Base-by-base conservation (phyloP, 176 grass and related monocot genomes). In the Raddia distichophylla region DNA sequence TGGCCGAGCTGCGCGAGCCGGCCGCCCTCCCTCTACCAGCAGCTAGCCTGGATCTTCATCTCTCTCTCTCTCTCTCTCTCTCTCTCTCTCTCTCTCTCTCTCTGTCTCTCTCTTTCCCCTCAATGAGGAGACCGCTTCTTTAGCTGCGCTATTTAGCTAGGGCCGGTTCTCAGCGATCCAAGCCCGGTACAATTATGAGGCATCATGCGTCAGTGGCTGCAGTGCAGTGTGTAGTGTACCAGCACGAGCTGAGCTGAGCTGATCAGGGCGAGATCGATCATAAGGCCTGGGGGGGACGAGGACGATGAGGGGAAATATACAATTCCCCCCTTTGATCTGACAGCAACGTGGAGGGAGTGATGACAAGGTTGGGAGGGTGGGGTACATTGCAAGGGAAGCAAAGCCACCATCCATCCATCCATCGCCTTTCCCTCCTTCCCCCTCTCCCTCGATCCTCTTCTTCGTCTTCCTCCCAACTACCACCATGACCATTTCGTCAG, bases 361-460 rank as follows among this genome's bases (percentile, higher is more conserved):
- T 86, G 83, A 49, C 45, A 46, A 17, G 63, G 17, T 79, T 73
- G 76, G 63, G 42, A 80, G 79, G 83, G 80, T 89, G 58, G 80
- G 82, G 79, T 89, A 79, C 80, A 81, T 86, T 89, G 84, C 75
- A 92, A 92, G 87, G 44, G 80, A 92, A 92, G 87, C 90, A 92
- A 92, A 71, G 86, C 77, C 45, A 64, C 60, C 69, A 61, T 66
- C 27, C 27, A 61, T 66, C 27, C 27, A 27, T 27, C 80, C 32
- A 73, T 85, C 78, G 5, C 85, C n/a, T 67, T 58, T 59, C 11
- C 12, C 51, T 12, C 9, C 71, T 53, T 51, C 54, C 59, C 52
- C 47, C 12, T 18, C 71, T 9, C 55, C 54, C 5, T 64, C 72
- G 37, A 27, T 27, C 37, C 37, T 2, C 37, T 40, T 60, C 54